These are phyloP conservation scores for Escovopsis sp. DNA, from an alignment of 2,329 filamentous ascomycete genomes.

Conservation along the genomic window DNA sequence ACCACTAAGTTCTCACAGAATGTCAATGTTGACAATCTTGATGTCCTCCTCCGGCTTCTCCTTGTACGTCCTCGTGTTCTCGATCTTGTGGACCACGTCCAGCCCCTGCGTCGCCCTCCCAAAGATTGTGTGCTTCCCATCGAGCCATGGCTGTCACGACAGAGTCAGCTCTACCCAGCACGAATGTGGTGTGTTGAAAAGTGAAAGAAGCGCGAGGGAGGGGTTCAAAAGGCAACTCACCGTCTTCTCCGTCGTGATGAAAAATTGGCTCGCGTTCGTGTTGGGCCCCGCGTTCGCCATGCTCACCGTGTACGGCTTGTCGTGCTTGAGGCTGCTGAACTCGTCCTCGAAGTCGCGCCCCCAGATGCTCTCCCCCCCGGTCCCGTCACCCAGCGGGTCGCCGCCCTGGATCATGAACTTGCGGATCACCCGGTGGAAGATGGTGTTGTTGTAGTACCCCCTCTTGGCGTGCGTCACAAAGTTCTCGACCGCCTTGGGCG, in stretches of 20 bases:
- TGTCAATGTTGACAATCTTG: constrained; percentile 82
- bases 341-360: constrained; percentile 91
- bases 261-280: constrained; percentile 94
- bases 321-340: constrained; percentile 79
- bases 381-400: constrained; percentile 82
- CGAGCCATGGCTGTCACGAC: constrained; percentile 59
- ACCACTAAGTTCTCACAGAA: constrained; percentile 23
- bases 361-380: constrained; percentile 83
- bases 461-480: constrained; percentile 83
- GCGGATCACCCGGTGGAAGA: constrained; percentile 92
- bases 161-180: no score
- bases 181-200: not conserved
- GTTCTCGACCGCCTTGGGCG: constrained; percentile 91
- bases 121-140: constrained; percentile 93
- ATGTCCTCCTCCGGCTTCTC: constrained; percentile 96
- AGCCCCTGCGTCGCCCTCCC: constrained; percentile 78
- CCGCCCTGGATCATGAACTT: constrained; percentile 99
- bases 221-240: constrained; percentile 30
- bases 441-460: constrained; percentile 93
- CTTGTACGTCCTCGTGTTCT: constrained; percentile 71
- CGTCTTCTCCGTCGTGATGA: constrained; percentile 95
- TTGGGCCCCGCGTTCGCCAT: constrained; percentile 97
- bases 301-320: constrained; percentile 89
- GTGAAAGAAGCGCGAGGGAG: not conserved
- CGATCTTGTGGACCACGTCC: constrained; percentile 92